Evolutionary conservation across 2,329 filamentous ascomycete genomes (phyloP), one percentile per base, ranked within the genome.

Genomic region (Cladosporium sp.): DNA sequence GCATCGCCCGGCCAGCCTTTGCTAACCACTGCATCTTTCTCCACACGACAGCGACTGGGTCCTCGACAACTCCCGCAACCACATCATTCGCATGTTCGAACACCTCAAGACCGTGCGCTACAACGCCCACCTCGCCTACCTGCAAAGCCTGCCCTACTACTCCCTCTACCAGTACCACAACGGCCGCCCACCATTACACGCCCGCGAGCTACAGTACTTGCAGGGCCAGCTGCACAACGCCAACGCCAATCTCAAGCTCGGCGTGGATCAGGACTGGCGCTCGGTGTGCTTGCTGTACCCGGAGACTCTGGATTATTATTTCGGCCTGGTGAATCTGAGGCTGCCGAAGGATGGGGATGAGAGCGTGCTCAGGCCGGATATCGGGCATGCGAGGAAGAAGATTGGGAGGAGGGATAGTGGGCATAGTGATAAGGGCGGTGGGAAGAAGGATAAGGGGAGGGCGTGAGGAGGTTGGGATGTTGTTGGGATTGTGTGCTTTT

Each of bases 281-380:
- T 83, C 86, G 33, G 89, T 88, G 57, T 90, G 93, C 46, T 86
- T 91, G 72, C 85, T 88, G 64, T 94, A 93, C 72, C 91, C 91
- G 5, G 89, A 93, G 74, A 88, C 93, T n/a, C 81, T 94, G 64
- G 89, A 92, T 77, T 92, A 93, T 78, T 93, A 90, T 75, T 93
- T 89, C 78, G 83, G 86, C 66, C 80, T 93, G 44, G 88, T 93
- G 40, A 85, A 88, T 64, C 76, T 92, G 66, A 85, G 82, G 26
- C 78, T 91, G 5, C 90, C 91, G 0, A 78, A 79, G 49, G 88
- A 92, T 65, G 69, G 74, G 18, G 77, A 78, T 31, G 69, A 73
- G 18, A 72, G 72, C 21, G 28, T 52, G 11, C 3, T 33, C 11
- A 55, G 52, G 52, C 52, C 52, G 52, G 52, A 55, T 11, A n/a